A percentile compares a stretch with the other conserved stretches of the same genome.
These are phyloP conservation scores for Mycena belliarum DNA, from an alignment of 768 basidiomycete species.

Conservation along the genomic window DNA sequence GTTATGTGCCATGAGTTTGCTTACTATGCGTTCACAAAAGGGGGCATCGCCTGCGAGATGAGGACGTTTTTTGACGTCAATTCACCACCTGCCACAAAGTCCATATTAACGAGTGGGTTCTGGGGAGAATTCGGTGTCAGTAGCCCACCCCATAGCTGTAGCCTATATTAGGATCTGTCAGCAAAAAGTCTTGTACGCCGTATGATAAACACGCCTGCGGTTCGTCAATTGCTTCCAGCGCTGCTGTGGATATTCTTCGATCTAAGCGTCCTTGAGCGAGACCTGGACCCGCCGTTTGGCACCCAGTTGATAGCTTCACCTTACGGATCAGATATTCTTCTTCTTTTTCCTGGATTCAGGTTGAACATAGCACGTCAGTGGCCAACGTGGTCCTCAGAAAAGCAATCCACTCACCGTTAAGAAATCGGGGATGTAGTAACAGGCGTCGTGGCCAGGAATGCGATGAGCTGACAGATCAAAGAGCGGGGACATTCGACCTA, in stretches of 20 bases:
- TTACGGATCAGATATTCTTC: slow-evolving; percentile 78
- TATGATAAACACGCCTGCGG: slow-evolving; percentile 53
- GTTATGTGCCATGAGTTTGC: slow-evolving; percentile 23
- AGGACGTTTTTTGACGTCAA: slow-evolving; percentile 68
- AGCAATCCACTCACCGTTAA: slow-evolving; percentile 44
- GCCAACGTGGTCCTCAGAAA: slow-evolving; percentile 4
- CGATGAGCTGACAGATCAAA: slow-evolving; percentile 30
- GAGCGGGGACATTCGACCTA: neutral
- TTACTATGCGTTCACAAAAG: slow-evolving; percentile 70
- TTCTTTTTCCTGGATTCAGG: slow-evolving; percentile 53
- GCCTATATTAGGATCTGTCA: slow-evolving; percentile 39
- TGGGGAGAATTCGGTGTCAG: slow-evolving; percentile 3
- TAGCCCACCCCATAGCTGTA: slow-evolving; percentile 71
- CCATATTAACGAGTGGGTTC: neutral
- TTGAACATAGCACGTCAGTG: neutral
- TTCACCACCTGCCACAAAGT: slow-evolving; percentile 64
- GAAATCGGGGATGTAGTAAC: slow-evolving; percentile 79
- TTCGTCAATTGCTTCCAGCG: slow-evolving; percentile 80
- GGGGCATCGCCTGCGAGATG: slow-evolving; percentile 67
- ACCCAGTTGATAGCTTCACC: slow-evolving; percentile 38
- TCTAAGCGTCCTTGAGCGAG: slow-evolving; percentile 44
- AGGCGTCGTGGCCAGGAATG: slow-evolving; percentile 39
- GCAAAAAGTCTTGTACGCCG: neutral
- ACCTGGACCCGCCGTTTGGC: slow-evolving; percentile 10
- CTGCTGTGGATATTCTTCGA: slow-evolving; percentile 72